Percentiles rank a stretch among this genome's conserved stretches.
Evolutionary conservation across 2,329 filamentous ascomycete species (phyloP).

Genomic region (Colletotrichum simmondsii): DNA sequence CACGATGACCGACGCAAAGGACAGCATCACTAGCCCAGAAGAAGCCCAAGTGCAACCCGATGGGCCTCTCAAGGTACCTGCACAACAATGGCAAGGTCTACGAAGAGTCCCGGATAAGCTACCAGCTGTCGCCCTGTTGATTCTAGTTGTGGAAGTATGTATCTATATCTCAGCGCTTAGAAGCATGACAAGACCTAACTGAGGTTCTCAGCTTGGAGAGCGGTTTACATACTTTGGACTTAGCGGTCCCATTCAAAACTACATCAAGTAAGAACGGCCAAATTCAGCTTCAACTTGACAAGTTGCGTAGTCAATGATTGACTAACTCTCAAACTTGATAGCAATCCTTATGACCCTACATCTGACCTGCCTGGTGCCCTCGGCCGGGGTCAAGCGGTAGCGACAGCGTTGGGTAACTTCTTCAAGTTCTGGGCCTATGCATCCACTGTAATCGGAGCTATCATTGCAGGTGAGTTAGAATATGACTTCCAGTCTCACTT

Average conservation of each 20-base stretch:
- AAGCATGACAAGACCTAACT: not conserved
- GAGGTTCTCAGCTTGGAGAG: constrained; percentile 39
- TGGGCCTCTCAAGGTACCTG: not conserved
- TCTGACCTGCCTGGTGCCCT: constrained; percentile 35
- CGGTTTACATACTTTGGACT: constrained; percentile 45
- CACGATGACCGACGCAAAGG: constrained; percentile 28
- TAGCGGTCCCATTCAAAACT: constrained; percentile 45
- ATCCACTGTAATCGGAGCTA: constrained; percentile 17
- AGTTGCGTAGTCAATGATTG: not conserved
- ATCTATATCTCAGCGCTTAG: too few species aligned
- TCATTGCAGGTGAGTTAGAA: constrained; percentile 1
- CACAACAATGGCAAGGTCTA: constrained; percentile 30
- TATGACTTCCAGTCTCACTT: accelerated
- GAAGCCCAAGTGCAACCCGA: constrained; percentile 4
- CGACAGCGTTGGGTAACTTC: constrained; percentile 40
- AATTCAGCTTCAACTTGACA: too few species aligned
- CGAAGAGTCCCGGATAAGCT: constrained; percentile 42
- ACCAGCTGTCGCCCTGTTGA: constrained; percentile 39
- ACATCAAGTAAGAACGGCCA: constrained; percentile 39
- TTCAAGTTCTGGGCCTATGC: constrained; percentile 41
- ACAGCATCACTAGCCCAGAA: constrained; percentile 7
- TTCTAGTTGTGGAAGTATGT: constrained; percentile 40
- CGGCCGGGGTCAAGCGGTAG: constrained; percentile 36
- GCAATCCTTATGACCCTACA: constrained; percentile 37
- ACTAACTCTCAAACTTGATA: not conserved